Evolutionary conservation across 2,329 filamentous ascomycete genomes (phyloP), one percentile per base, ranked within the genome.

Genomic region (Pseudogymnoascus sp.): DNA sequence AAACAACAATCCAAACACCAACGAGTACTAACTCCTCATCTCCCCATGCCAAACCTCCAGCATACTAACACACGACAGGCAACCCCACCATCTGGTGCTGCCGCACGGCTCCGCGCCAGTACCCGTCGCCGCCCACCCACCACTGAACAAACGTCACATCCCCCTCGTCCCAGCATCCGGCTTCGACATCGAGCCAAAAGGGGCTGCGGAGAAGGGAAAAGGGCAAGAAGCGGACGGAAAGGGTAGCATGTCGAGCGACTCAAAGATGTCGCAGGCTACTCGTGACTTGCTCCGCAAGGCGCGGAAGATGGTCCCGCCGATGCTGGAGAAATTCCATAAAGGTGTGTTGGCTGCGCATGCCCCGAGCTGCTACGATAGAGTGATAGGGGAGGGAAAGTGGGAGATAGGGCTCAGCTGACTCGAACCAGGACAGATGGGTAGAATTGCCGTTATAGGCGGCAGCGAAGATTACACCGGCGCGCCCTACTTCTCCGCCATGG

Each of bases 401-500:
- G 18, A 1, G 25, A n/a, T 6, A 34, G 43, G 22, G 8, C 37
- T 32, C 5, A 28, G 54, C n/a, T 60, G 32, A 35, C 22, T 6
- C 16, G 20, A 41, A n/a, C 4, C 68, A 96, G 93, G 94, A 63
- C 93, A 97, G 75, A 81, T 96, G 66, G 94, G 94, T 4, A 85
- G 94, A 61, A 86, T 99, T 60, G 94, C 86, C 59, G 94, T 99
- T 62, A 94, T 99, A 66, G 94, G 94, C 59, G 94, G 94, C 39
- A 96, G 91, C 71, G 87, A 93, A 72, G 93, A 97, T 75, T 99
- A 97, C 73, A 97, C 94, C 1, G 94, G 94, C 37, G 94, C 94
- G 62, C 94, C 94, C 11, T 99, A 96, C 77, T 99, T 99, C 76
- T 97, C 93, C 18, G 92, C 93, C 65, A 97, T 97, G 86, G 94